Percentiles rank a stretch among this genome's conserved stretches.
These are phyloP conservation scores for Leccinellum albellum DNA, from an alignment of 768 basidiomycete species.

Conservation along the genomic window DNA sequence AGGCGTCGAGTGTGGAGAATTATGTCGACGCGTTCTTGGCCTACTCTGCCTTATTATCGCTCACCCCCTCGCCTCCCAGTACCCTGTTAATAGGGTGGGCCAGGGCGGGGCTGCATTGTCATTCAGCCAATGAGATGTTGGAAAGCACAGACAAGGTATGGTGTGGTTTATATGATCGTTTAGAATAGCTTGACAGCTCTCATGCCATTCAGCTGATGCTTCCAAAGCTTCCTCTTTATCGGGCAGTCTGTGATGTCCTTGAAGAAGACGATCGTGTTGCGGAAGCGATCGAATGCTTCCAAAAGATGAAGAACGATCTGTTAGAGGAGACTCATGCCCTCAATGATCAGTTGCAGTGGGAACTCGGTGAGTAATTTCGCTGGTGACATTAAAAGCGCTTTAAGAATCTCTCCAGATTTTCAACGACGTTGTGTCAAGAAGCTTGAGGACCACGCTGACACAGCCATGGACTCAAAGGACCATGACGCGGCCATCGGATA, in stretches of 20 bases:
- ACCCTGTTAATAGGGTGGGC: not conserved
- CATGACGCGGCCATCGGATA: not conserved
- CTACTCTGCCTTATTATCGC: not conserved
- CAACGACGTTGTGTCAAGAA: not conserved
- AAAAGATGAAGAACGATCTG: not conserved
- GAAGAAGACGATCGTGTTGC: not conserved
- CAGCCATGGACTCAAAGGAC: not conserved
- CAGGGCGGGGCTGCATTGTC: not conserved
- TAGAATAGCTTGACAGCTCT: not conserved
- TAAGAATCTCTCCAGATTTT: not conserved
- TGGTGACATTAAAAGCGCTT: not conserved
- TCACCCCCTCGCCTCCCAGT: not conserved
- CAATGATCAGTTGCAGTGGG: not conserved
- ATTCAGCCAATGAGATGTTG: not conserved
- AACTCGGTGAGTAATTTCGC: not conserved
- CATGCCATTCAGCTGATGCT: not conserved
- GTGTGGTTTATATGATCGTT: not conserved
- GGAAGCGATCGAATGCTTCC: not conserved
- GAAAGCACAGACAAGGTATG: not conserved
- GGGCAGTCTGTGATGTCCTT: not conserved
- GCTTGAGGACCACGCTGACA: not conserved
- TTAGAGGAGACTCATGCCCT: not conserved
- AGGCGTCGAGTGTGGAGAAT: not conserved
- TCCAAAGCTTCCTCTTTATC: not conserved
- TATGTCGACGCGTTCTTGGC: not conserved